Evolutionary conservation across 805 yeast species (phyloP).

Genomic region (Lipomyces yamadae): DNA sequence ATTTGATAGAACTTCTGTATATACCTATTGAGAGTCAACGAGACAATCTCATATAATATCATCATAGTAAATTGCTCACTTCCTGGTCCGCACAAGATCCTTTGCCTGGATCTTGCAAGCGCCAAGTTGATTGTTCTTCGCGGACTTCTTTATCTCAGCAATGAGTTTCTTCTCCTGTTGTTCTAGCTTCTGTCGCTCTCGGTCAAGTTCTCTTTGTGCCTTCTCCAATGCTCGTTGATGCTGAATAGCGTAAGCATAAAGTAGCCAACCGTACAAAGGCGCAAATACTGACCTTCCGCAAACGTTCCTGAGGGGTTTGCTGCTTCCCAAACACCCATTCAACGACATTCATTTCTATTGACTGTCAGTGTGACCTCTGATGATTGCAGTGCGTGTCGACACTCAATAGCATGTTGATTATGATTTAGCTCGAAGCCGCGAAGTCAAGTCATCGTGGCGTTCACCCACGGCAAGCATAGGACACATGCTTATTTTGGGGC

Average conservation of each 20-base stretch:
- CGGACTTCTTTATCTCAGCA: slow-evolving; percentile 84
- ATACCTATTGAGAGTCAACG: slow-evolving; percentile 43
- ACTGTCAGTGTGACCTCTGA: too few relatives aligned
- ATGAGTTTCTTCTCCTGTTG: slow-evolving; percentile 87
- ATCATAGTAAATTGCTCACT: slow-evolving; percentile 34
- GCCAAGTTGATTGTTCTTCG: slow-evolving; percentile 82
- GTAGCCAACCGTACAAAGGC: background rate
- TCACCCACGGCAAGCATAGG: too few relatives aligned
- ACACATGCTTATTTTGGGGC: background rate
- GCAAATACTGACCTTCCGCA: slow-evolving; percentile 59
- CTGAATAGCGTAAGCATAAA: slow-evolving; percentile 42
- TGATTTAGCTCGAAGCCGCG: too few relatives aligned
- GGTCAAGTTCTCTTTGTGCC: slow-evolving; percentile 87
- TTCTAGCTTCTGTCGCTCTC: slow-evolving; percentile 85
- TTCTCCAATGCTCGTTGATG: slow-evolving; percentile 93
- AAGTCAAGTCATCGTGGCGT: too few relatives aligned
- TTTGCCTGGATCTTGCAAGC: slow-evolving; percentile 94
- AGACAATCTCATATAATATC: background rate
- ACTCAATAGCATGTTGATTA: too few relatives aligned
- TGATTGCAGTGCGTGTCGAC: too few relatives aligned
- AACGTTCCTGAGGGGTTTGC: slow-evolving; percentile 90
- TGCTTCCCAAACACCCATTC: slow-evolving; percentile 96
- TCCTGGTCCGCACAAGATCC: slow-evolving; percentile 86
- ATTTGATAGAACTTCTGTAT: slow-evolving; percentile 84
- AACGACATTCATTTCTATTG: slow-evolving; percentile 58